Evolutionary conservation across 2,329 filamentous ascomycete genomes (phyloP).

Genomic region (Neoarthrinium moseri): DNA sequence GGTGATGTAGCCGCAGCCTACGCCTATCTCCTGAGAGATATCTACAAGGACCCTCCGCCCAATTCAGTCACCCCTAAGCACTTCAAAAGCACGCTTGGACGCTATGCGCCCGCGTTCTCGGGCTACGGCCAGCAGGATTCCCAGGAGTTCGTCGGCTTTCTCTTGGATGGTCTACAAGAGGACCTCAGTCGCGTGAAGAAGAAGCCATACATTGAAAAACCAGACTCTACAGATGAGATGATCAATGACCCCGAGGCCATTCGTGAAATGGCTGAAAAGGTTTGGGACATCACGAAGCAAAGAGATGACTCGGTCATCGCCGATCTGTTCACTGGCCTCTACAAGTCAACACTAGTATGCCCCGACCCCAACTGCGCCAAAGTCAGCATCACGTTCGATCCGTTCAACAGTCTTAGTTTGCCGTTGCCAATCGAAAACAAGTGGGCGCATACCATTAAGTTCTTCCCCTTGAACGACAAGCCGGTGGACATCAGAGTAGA

Average conservation of each 20-base stretch:
- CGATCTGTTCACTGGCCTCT: conserved; percentile 95
- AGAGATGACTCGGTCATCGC: conserved; percentile 94
- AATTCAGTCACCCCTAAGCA: conserved; percentile 74
- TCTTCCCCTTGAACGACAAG: conserved; percentile 70
- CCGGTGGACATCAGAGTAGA: conserved; percentile 77
- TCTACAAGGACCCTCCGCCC: conserved; percentile 69
- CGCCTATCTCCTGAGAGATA: conserved; percentile 69
- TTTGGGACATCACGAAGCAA: conserved; percentile 87
- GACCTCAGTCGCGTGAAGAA: conserved; percentile 91
- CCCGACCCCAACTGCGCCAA: conserved; percentile 73
- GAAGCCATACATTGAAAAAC: conserved; percentile 97
- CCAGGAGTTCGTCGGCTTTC: conserved; percentile 92
- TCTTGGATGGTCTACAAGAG: conserved; percentile 92
- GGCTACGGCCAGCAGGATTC: conserved; percentile 97
- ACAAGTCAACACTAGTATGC: conserved; percentile 95
- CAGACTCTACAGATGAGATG: conserved; percentile 96
- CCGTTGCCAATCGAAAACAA: conserved; percentile 85
- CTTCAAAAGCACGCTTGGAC: conserved; percentile 81
- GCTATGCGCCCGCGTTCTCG: conserved; percentile 81
- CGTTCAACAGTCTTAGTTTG: conserved; percentile 90
- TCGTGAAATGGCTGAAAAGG: conserved; percentile 78
- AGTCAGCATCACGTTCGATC: conserved; percentile 98
- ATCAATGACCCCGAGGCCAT: conserved; percentile 80
- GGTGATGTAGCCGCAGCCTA: conserved; percentile 88
- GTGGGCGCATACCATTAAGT: conserved; percentile 74